Conservation (phyloP, 768 basidiomycete species). For the Strobilomyces dryophilus region DNA sequence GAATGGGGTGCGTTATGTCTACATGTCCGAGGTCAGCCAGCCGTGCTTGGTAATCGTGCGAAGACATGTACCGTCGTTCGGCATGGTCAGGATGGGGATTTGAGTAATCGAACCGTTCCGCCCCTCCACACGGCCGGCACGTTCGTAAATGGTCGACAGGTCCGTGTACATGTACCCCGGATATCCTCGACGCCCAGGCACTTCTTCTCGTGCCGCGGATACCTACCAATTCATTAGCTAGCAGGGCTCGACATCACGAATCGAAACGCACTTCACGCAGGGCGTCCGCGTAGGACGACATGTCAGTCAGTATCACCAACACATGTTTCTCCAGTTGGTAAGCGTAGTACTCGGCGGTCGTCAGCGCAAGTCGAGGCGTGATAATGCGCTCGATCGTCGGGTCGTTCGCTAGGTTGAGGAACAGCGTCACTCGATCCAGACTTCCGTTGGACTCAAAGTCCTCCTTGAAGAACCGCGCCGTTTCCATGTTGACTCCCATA, state of each 20-base stretch:
- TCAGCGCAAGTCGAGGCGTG: constrained; percentile 95
- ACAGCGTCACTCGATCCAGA: constrained; percentile 94
- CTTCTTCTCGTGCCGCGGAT: constrained; percentile 98
- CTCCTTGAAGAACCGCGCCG: constrained; percentile 98
- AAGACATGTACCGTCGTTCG: constrained; percentile 82
- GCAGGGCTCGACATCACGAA: constrained; percentile 5
- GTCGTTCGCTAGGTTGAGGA: constrained; percentile 98
- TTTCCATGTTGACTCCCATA: constrained; percentile 99
- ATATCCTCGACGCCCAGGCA: constrained; percentile 98
- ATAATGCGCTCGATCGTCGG: constrained; percentile 99
- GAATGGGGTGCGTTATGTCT: constrained; percentile 99
- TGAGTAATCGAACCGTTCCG: constrained; percentile 99
- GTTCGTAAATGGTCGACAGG: constrained; percentile 98
- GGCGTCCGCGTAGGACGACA: constrained; percentile 97
- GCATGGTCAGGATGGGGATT: constrained; percentile 99
- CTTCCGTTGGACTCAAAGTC: constrained; percentile 99
- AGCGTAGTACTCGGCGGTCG: constrained; percentile 98
- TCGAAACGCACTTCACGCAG: constrained; percentile 73
- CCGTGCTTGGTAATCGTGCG: constrained; percentile 15
- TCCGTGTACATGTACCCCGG: constrained; percentile 99
- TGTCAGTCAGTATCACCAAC: constrained; percentile 97
- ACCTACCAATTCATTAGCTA: constrained; percentile 40
- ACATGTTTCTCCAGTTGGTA: constrained; percentile 99
- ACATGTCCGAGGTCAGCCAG: constrained; percentile 23
- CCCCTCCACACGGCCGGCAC: constrained; percentile 96